These are phyloP conservation scores for Exophiala lecanii-corni DNA, from an alignment of 2,329 filamentous ascomycete species.

Conservation along the genomic window DNA sequence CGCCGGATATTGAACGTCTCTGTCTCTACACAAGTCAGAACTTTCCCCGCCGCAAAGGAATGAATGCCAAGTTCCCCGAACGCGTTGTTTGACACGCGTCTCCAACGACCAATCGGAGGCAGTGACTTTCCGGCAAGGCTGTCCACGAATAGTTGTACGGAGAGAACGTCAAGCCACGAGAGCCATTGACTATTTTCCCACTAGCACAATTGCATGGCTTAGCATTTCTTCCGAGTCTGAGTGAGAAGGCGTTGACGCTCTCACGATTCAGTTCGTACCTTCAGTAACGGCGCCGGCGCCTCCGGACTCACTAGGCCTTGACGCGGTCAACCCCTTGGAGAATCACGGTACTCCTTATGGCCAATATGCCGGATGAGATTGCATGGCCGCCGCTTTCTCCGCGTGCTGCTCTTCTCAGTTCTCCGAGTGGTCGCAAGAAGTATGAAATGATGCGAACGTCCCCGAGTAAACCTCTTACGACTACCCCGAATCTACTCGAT, in stretches of 20 bases:
- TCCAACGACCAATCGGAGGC: constrained; percentile 14
- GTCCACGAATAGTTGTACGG: too few relatives aligned
- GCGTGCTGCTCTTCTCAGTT: constrained; percentile 58
- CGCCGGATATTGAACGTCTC: too few relatives aligned
- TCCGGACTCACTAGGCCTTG: neutral
- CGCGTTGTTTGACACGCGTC: constrained; percentile 9
- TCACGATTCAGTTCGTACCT: too few relatives aligned
- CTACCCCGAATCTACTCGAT: constrained; percentile 37
- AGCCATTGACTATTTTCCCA: too few relatives aligned
- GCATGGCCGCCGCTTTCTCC: constrained; percentile 62
- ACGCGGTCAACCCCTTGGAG: neutral
- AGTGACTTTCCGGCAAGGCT: neutral
- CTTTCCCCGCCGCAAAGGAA: too few relatives aligned
- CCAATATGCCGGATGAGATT: constrained; percentile 15
- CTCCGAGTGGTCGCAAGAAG: constrained; percentile 74
- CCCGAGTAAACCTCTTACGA: constrained; percentile 51
- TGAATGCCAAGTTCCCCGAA: too few relatives aligned
- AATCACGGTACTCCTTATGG: neutral
- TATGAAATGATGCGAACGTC: constrained; percentile 66
- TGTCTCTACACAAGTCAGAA: too few relatives aligned
- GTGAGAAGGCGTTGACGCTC: too few relatives aligned
- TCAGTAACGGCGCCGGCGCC: constrained; percentile 4
- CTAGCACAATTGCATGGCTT: too few relatives aligned
- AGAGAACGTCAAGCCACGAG: too few relatives aligned
- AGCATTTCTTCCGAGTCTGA: too few relatives aligned